A percentile compares a stretch with the other conserved stretches of the same genome.
phyloP scores from a whole-genome alignment of 805 yeast genomes.

The Myxozyma nipponensis region DNA sequence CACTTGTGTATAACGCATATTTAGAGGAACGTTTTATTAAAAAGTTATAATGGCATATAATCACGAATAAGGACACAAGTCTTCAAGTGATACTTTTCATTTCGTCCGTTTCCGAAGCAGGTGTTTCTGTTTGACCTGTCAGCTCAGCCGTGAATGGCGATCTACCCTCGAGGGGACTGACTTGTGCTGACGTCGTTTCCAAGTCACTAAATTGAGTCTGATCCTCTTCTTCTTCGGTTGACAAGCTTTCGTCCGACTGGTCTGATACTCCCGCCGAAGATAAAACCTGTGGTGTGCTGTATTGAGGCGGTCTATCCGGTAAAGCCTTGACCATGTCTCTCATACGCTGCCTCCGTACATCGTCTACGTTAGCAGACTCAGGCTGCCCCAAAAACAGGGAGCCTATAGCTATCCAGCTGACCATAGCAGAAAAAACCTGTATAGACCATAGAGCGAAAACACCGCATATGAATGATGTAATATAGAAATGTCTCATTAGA shows the following conservation, averaged over 20 bases:
- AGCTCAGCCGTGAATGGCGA: background rate
- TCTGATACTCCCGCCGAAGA: no score
- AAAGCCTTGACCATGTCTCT: background rate
- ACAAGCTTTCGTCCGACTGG: no score
- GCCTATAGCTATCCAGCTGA: slow-evolving; percentile 8
- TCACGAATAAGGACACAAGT: no score
- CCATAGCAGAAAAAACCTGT: slow-evolving; percentile 24
- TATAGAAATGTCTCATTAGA: slow-evolving; percentile 32
- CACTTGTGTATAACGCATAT: no score
- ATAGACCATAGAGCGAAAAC: slow-evolving; percentile 32
- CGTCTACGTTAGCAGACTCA: background rate
- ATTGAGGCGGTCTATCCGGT: background rate
- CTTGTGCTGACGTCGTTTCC: background rate
- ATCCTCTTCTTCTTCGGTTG: background rate
- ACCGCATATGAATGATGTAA: slow-evolving; percentile 30
- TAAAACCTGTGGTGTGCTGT: no score
- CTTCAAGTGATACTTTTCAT: no score
- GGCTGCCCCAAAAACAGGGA: background rate
- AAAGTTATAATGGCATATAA: no score
- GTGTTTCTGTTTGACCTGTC: background rate
- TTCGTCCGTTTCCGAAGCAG: background rate
- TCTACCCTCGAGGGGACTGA: background rate
- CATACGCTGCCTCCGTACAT: background rate
- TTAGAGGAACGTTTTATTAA: no score
- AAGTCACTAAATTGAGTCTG: background rate